phyloP scores from a whole-genome alignment of 2,329 filamentous ascomycete species.

The Keithomyces neogunnii region DNA sequence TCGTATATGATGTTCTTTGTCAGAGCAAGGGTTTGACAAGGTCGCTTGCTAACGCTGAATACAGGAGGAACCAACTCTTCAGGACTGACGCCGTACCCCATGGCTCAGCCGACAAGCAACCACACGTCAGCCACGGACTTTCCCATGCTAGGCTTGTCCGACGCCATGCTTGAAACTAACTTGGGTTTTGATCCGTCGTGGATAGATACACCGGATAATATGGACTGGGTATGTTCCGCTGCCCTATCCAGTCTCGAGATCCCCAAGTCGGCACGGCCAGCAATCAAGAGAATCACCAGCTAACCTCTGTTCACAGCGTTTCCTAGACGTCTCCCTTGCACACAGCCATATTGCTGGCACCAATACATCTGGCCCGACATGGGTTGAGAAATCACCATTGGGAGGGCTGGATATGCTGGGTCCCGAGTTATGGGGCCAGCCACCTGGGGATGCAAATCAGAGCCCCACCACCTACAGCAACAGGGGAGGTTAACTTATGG shows the following conservation, averaged over 20 bases:
- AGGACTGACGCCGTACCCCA: not conserved
- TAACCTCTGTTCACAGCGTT: slow-evolving; percentile 14
- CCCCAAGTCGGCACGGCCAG: too few species aligned
- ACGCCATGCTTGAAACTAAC: slow-evolving; percentile 6
- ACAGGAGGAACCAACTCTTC: slow-evolving; percentile 5
- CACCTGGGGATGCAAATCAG: slow-evolving; percentile 5
- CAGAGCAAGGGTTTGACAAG: not conserved
- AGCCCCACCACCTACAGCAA: not conserved
- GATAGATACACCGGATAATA: slow-evolving; percentile 21
- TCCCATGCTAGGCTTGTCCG: slow-evolving; percentile 1
- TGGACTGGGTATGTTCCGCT: slow-evolving; percentile 29
- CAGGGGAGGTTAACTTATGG: not conserved
- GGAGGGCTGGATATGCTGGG: slow-evolving; percentile 18
- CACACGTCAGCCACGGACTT: slow-evolving; percentile 2
- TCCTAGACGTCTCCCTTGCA: slow-evolving; percentile 25
- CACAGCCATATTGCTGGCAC: slow-evolving; percentile 20
- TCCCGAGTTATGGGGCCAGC: slow-evolving; percentile 14
- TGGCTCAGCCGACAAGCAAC: slow-evolving; percentile 15
- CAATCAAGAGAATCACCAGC: slow-evolving; percentile 2
- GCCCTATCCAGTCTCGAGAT: too few species aligned
- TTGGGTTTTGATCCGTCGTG: slow-evolving; percentile 27
- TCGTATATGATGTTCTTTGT: too few species aligned
- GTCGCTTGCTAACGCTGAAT: not conserved
- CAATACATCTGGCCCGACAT: slow-evolving; percentile 18
- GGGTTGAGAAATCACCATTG: slow-evolving; percentile 20